Evolutionary conservation across 257 asterid species (phyloP).

Genomic region (Solanum clarkiae): DNA sequence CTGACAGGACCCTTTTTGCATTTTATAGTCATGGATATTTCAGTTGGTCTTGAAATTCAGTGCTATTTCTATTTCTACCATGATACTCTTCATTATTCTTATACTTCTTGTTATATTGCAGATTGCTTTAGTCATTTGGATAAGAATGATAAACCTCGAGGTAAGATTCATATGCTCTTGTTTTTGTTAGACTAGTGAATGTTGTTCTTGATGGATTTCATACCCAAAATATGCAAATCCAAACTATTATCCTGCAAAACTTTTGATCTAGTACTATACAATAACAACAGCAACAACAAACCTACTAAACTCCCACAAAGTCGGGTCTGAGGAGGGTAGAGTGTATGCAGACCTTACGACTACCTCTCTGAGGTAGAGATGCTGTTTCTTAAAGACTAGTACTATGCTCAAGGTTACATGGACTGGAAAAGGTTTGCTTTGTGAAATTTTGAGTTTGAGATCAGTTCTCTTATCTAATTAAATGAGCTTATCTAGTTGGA

Average conservation of each 20-base stretch:
- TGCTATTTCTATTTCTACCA: not conserved
- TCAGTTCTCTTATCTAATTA: not conserved
- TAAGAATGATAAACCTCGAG: conserved; percentile 25
- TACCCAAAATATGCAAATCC: not conserved
- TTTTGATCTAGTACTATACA: not conserved
- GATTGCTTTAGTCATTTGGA: conserved; percentile 72
- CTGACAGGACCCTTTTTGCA: not conserved
- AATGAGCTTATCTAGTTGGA: not conserved
- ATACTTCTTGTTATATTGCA: conserved; percentile 19
- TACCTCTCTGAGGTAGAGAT: no score
- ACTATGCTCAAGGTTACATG: not conserved
- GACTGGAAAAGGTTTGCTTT: not conserved
- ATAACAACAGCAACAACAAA: no score
- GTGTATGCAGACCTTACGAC: no score
- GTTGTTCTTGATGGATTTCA: not conserved
- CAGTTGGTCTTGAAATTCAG: not conserved
- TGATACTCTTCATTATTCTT: not conserved
- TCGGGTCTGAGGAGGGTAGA: no score
- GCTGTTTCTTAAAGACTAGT: no score
- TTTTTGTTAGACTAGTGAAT: not conserved
- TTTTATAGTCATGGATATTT: not conserved
- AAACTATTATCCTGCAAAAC: not conserved
- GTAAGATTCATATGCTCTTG: conserved; percentile 12
- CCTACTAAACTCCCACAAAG: no score
- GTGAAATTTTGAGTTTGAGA: not conserved